Percentiles rank a stretch among this genome's conserved stretches.
phyloP scores from a whole-genome alignment of 768 basidiomycete genomes.

The Strobilomyces dryophilus region DNA sequence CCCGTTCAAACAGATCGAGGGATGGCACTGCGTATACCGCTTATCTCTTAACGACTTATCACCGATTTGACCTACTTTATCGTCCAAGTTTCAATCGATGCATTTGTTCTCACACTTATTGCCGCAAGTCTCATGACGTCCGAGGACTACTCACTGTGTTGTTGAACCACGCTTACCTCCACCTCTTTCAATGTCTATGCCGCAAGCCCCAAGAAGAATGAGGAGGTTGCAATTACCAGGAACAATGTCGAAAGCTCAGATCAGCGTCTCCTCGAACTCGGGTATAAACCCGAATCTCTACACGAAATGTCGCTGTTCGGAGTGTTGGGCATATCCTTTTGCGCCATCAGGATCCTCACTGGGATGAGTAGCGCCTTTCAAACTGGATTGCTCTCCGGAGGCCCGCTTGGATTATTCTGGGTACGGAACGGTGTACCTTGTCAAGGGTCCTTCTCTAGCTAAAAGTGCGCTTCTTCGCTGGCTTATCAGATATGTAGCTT shows the following conservation, averaged over 20 bases:
- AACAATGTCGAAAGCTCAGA: constrained; percentile 26
- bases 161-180: not conserved
- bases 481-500: constrained; percentile 44
- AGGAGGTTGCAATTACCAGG: constrained; percentile 4
- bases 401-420: constrained; percentile 57
- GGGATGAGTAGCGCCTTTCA: constrained; percentile 61
- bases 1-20: no score
- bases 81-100: not conserved
- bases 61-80: not conserved
- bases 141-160: not conserved
- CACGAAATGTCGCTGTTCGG: constrained; percentile 58
- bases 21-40: not conserved
- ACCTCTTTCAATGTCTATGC: constrained; percentile 6
- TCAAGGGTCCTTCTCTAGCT: not conserved
- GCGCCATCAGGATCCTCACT: constrained; percentile 56
- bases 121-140: not conserved
- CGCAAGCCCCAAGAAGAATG: constrained; percentile 10
- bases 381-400: constrained; percentile 55
- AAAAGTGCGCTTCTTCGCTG: not conserved
- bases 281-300: constrained; percentile 53
- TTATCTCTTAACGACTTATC: constrained; percentile 5
- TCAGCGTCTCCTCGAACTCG: constrained; percentile 45
- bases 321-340: constrained; percentile 57
- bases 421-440: constrained; percentile 47
- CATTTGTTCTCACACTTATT: not conserved